phyloP scores from a whole-genome alignment of 2,329 filamentous ascomycete species.

The Phialophora verrucosa region DNA sequence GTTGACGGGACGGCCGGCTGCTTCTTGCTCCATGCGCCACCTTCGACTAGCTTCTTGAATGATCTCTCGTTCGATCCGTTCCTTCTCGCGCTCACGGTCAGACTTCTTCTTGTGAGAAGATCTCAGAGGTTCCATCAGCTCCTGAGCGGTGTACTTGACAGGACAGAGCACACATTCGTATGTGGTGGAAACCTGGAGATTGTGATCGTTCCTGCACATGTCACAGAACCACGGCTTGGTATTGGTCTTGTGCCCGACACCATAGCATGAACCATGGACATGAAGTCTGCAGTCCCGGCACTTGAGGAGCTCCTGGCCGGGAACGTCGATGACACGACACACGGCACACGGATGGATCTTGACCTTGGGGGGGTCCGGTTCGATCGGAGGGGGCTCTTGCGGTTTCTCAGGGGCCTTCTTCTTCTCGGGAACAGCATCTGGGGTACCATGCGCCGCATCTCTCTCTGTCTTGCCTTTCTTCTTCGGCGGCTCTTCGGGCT shows the following conservation, averaged over 20 bases:
- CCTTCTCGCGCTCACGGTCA: slow-evolving; percentile 88
- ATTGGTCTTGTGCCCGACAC: slow-evolving; percentile 64
- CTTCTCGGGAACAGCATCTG: slow-evolving; percentile 55
- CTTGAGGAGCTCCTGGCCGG: slow-evolving; percentile 73
- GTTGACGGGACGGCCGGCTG: slow-evolving; percentile 78
- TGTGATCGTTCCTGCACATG: slow-evolving; percentile 93
- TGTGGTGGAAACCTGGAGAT: slow-evolving; percentile 86
- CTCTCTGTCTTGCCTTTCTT: slow-evolving; percentile 65
- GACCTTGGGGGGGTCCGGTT: slow-evolving; percentile 79
- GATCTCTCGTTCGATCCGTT: slow-evolving; percentile 82
- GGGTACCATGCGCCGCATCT: slow-evolving; percentile 55
- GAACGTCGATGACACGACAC: slow-evolving; percentile 75
- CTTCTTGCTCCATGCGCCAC: slow-evolving; percentile 81
- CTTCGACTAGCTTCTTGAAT: slow-evolving; percentile 78
- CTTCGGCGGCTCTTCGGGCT: slow-evolving; percentile 59
- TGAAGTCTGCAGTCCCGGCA: slow-evolving; percentile 90
- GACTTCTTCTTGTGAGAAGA: slow-evolving; percentile 84
- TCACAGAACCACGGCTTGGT: slow-evolving; percentile 90
- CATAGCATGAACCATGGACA: slow-evolving; percentile 91
- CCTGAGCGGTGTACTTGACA: slow-evolving; percentile 77
- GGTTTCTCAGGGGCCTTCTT: slow-evolving; percentile 67
- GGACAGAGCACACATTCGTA: slow-evolving; percentile 95
- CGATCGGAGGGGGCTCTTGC: slow-evolving; percentile 63
- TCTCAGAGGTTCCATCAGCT: slow-evolving; percentile 83
- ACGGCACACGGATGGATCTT: slow-evolving; percentile 82